Percentiles rank a stretch among this genome's conserved stretches.
These are phyloP conservation scores for Suillus ampliporus DNA, from an alignment of 768 basidiomycete species.

Conservation along the genomic window DNA sequence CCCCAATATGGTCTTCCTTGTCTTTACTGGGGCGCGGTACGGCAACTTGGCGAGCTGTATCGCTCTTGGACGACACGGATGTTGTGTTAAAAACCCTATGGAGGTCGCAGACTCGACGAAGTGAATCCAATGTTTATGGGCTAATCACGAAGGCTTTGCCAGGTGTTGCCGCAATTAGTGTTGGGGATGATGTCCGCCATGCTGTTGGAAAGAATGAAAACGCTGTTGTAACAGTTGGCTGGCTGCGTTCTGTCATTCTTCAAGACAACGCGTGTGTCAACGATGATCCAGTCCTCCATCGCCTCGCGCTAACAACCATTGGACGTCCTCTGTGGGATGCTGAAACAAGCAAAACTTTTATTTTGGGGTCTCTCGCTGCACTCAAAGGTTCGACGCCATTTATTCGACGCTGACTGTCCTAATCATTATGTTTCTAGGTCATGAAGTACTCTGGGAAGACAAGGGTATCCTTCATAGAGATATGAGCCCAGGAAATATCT, in stretches of 20 bases:
- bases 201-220: neutral
- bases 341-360: neutral
- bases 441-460: neutral
- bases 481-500: slow-evolving; percentile 12
- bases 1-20: neutral
- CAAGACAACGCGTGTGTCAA: neutral
- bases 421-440: neutral
- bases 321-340: slow-evolving; percentile 27
- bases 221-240: neutral
- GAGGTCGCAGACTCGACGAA: neutral
- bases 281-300: slow-evolving; percentile 21
- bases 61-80: too few species aligned
- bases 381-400: neutral
- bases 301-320: slow-evolving; percentile 21
- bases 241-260: neutral
- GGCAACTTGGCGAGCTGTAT: neutral
- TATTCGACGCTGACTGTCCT: neutral
- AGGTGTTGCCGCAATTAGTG: neutral
- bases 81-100: neutral
- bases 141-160: neutral
- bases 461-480: slow-evolving; percentile 12
- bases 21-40: neutral
- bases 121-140: neutral
- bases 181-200: neutral
- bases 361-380: neutral